phyloP scores from a whole-genome alignment of 169 alveolate genomes.

The Prorocentrum cordatum region DNA sequence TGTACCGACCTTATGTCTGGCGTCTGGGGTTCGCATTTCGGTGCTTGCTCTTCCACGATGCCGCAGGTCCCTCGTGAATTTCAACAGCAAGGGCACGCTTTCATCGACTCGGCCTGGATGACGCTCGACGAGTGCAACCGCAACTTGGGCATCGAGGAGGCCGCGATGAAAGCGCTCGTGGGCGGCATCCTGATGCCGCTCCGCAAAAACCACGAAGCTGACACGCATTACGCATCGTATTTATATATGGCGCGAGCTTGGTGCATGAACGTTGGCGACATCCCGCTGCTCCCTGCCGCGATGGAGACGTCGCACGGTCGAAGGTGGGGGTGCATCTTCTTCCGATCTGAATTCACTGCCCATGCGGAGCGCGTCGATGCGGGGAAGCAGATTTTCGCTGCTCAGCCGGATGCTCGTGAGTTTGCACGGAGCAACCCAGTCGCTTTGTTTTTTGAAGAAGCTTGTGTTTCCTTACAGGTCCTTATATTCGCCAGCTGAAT shows the following conservation, averaged over 20 bases:
- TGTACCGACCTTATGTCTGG: background rate
- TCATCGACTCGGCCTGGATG: background rate
- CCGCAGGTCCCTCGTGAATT: background rate
- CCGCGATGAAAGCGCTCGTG: background rate
- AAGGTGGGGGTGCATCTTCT: background rate
- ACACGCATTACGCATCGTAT: background rate
- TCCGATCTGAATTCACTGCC: background rate
- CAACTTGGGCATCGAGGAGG: background rate
- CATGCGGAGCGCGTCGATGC: background rate
- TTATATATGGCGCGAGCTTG: background rate
- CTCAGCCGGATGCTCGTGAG: slow-evolving; percentile 7
- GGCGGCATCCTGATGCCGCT: slow-evolving; percentile 3
- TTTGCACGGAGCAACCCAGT: too few species aligned
- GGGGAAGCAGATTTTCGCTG: background rate
- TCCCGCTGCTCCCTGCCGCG: background rate
- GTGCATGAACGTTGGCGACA: slow-evolving; percentile 1
- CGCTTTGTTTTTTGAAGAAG: too few species aligned
- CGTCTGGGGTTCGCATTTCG: background rate
- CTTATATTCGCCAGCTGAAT: too few species aligned
- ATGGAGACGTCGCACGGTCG: background rate
- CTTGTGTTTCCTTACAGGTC: too few species aligned
- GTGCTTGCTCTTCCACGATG: background rate
- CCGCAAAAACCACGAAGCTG: slow-evolving; percentile 6
- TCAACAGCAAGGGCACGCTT: background rate
- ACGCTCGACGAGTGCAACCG: background rate